These are phyloP conservation scores for Phytophthora melonis DNA, from an alignment of 352 stramenopile species.

Conservation along the genomic window DNA sequence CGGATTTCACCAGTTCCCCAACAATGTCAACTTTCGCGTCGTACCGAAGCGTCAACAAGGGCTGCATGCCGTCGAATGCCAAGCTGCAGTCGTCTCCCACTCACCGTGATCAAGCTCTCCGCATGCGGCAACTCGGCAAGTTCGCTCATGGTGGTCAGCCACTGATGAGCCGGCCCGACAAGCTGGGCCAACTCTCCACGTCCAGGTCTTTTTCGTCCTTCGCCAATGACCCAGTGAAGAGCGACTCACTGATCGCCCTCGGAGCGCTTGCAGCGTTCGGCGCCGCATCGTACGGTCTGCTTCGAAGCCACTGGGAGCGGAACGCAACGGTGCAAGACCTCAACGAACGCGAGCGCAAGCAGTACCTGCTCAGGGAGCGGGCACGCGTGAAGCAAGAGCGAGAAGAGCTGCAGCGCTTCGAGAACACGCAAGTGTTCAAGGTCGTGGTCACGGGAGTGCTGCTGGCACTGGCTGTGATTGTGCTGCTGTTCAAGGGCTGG, in stretches of 20 bases:
- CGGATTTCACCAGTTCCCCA: background rate
- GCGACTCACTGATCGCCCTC: constrained; percentile 4
- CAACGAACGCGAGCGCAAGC: background rate
- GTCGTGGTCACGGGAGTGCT: background rate
- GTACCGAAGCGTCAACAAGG: constrained; percentile 4
- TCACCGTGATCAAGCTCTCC: background rate
- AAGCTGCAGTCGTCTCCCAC: background rate
- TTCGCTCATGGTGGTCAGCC: background rate
- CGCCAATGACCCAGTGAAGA: background rate
- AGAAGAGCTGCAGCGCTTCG: background rate
- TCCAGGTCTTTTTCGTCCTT: background rate
- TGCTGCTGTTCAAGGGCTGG: constrained; percentile 8
- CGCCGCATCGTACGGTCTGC: constrained; percentile 14
- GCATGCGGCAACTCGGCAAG: background rate
- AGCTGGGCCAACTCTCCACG: background rate
- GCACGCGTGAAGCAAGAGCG: background rate
- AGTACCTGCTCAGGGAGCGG: background rate
- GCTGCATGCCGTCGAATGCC: background rate
- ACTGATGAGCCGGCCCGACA: background rate
- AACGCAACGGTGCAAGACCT: constrained; percentile 3
- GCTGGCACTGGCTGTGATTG: background rate
- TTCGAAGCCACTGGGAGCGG: constrained; percentile 13
- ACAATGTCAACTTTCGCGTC: constrained; percentile 12
- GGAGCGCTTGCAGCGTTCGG: constrained; percentile 13
- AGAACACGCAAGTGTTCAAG: constrained; percentile 4